Conservation (phyloP, 345 rosid genomes). For the Heritiera fomes region DNA sequence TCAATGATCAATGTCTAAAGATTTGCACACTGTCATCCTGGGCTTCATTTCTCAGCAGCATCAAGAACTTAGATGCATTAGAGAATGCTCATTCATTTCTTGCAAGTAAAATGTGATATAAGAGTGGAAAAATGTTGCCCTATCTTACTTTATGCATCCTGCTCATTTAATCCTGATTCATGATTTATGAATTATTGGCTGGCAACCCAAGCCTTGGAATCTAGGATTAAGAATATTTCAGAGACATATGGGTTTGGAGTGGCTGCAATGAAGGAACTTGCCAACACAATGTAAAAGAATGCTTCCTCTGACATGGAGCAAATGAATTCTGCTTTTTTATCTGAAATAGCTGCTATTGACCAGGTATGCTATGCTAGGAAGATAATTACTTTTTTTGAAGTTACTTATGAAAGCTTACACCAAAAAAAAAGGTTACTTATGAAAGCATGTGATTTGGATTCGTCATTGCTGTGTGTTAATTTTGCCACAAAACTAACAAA, state of each 20-base stretch:
- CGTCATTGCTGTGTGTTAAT: too few relatives aligned
- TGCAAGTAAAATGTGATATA: slow-evolving; percentile 78
- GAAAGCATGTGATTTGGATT: too few relatives aligned
- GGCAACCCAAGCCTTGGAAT: slow-evolving; percentile 64
- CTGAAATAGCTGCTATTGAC: slow-evolving; percentile 53
- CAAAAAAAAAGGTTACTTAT: too few relatives aligned
- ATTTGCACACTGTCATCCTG: slow-evolving; percentile 62
- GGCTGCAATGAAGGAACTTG: slow-evolving; percentile 53
- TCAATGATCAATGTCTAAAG: slow-evolving; percentile 48
- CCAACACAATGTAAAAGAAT: slow-evolving; percentile 46
- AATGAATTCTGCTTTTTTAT: slow-evolving; percentile 38
- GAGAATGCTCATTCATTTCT: slow-evolving; percentile 63
- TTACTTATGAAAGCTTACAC: not conserved
- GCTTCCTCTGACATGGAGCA: slow-evolving; percentile 58
- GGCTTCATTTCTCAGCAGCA: slow-evolving; percentile 87
- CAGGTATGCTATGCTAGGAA: slow-evolving; percentile 43
- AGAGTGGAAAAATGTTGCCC: slow-evolving; percentile 27
- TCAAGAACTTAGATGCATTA: slow-evolving; percentile 70
- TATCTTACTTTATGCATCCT: not conserved
- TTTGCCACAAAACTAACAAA: too few relatives aligned
- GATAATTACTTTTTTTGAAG: not conserved
- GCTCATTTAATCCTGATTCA: slow-evolving; percentile 13
- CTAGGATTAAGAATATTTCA: slow-evolving; percentile 54
- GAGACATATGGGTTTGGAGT: slow-evolving; percentile 58
- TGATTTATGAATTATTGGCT: slow-evolving; percentile 34